A percentile compares a stretch with the other conserved stretches of the same genome.
Conservation (phyloP, 176 grass and related monocot species). For the Lolium perenne region DNA sequence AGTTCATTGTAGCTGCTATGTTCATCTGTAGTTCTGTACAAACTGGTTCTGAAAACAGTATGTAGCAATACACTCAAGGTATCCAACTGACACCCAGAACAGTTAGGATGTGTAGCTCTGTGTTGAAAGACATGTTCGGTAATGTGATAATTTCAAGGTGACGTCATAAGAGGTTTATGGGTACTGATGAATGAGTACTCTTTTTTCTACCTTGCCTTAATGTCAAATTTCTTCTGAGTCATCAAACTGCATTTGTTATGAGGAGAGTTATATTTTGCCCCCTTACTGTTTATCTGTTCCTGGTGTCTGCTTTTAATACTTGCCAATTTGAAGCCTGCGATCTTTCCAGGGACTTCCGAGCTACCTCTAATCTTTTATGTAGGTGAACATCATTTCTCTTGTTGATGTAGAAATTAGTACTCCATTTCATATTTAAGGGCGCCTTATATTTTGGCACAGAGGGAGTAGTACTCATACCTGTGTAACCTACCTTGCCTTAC, state of each 20-base stretch:
- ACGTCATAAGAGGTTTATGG: not conserved
- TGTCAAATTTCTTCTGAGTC: not conserved
- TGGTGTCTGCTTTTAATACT: too few species aligned
- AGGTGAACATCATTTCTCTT: too few species aligned
- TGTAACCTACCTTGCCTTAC: not conserved
- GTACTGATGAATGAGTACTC: not conserved
- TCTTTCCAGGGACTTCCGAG: too few species aligned
- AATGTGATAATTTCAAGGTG: not conserved
- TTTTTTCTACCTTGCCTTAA: constrained; percentile 1
- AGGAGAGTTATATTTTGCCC: too few species aligned
- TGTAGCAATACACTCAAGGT: not conserved
- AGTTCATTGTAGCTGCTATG: not conserved
- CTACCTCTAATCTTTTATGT: too few species aligned
- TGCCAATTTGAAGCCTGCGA: too few species aligned
- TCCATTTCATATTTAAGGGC: not conserved
- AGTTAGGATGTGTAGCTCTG: not conserved
- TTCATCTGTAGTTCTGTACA: not conserved
- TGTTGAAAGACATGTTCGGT: not conserved
- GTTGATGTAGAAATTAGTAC: too few species aligned
- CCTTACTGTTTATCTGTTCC: too few species aligned
- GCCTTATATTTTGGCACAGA: too few species aligned
- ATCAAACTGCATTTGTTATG: too few species aligned
- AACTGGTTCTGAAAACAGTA: not conserved
- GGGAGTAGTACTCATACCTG: not conserved
- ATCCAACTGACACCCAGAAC: not conserved